phyloP scores from a whole-genome alignment of 345 rosid genomes.

The Draba incana region DNA sequence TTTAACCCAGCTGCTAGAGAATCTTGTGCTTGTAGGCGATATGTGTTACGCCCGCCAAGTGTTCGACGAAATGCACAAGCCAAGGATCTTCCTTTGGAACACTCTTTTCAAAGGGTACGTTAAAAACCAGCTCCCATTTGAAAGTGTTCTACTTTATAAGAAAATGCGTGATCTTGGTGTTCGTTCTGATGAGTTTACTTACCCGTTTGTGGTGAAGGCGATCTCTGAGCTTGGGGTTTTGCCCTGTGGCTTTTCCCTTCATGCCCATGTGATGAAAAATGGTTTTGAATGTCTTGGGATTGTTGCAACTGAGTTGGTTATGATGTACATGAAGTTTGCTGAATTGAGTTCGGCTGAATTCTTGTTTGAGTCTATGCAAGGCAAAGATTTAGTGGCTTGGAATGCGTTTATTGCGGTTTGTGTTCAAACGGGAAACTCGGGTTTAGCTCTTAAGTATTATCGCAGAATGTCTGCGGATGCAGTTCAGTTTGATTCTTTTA shows the following conservation, averaged over 20 bases:
- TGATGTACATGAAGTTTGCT: slow-evolving; percentile 52
- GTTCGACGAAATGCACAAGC: slow-evolving; percentile 65
- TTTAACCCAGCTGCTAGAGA: slow-evolving; percentile 43
- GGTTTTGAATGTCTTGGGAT: slow-evolving; percentile 49
- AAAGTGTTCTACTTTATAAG: slow-evolving; percentile 41
- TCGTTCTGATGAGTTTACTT: slow-evolving; percentile 51
- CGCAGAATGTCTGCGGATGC: slow-evolving; percentile 40
- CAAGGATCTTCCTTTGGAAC: slow-evolving; percentile 57
- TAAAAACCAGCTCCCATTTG: slow-evolving; percentile 41
- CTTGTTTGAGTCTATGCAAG: slow-evolving; percentile 56
- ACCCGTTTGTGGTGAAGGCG: slow-evolving; percentile 57
- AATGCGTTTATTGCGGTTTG: slow-evolving; percentile 53
- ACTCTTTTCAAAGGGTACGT: slow-evolving; percentile 54
- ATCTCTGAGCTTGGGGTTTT: slow-evolving; percentile 36
- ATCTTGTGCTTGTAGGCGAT: slow-evolving; percentile 37
- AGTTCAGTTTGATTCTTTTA: slow-evolving; percentile 47
- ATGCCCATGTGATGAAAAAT: slow-evolving; percentile 46
- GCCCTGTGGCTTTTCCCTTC: slow-evolving; percentile 41
- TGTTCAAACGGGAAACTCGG: slow-evolving; percentile 46
- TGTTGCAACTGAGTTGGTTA: slow-evolving; percentile 53
- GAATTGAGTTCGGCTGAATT: slow-evolving; percentile 44
- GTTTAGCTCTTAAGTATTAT: slow-evolving; percentile 46
- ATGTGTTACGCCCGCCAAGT: slow-evolving; percentile 48
- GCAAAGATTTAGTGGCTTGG: slow-evolving; percentile 60
- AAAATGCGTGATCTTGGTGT: slow-evolving; percentile 43